Conservation (phyloP, 805 yeast species). For the Metschnikowia orientalis region DNA sequence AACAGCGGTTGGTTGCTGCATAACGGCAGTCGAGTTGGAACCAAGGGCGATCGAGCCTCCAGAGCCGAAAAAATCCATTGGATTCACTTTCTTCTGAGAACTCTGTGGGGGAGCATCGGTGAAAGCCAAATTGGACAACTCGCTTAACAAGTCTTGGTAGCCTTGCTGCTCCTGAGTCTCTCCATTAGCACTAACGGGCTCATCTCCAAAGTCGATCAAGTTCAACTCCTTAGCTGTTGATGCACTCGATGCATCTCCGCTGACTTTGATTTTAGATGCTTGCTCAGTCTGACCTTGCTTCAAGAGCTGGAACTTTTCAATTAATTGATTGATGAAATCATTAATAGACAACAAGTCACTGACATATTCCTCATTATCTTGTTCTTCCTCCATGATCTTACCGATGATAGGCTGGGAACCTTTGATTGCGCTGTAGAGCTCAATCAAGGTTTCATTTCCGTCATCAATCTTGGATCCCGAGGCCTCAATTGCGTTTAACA, state of each 20-base stretch:
- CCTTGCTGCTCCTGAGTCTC: slow-evolving; percentile 33
- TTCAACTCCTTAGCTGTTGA: slow-evolving; percentile 30
- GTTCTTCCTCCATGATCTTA: slow-evolving; percentile 79
- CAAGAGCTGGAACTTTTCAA: slow-evolving; percentile 62
- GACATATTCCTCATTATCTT: slow-evolving; percentile 50
- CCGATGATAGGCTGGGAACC: slow-evolving; percentile 83
- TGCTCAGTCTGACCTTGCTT: slow-evolving; percentile 57
- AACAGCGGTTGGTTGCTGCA: slow-evolving; percentile 18
- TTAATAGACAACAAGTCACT: slow-evolving; percentile 62
- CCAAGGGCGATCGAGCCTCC: slow-evolving; percentile 50
- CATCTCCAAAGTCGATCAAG: slow-evolving; percentile 43
- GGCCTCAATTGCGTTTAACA: slow-evolving; percentile 55
- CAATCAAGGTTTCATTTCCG: slow-evolving; percentile 69
- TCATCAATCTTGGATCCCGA: slow-evolving; percentile 39
- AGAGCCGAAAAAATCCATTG: slow-evolving; percentile 41
- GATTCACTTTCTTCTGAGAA: slow-evolving; percentile 21
- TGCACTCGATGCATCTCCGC: slow-evolving; percentile 22
- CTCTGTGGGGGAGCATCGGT: slow-evolving; percentile 26
- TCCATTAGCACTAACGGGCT: slow-evolving; percentile 29
- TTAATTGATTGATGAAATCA: slow-evolving; percentile 66
- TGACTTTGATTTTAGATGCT: slow-evolving; percentile 45
- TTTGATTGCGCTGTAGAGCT: slow-evolving; percentile 72
- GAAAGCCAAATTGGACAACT: slow-evolving; percentile 60
- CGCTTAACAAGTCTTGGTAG: slow-evolving; percentile 70
- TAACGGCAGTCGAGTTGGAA: slow-evolving; percentile 14